Conservation (phyloP, 129 eudicot genomes). For the Deinandra increscens region DNA sequence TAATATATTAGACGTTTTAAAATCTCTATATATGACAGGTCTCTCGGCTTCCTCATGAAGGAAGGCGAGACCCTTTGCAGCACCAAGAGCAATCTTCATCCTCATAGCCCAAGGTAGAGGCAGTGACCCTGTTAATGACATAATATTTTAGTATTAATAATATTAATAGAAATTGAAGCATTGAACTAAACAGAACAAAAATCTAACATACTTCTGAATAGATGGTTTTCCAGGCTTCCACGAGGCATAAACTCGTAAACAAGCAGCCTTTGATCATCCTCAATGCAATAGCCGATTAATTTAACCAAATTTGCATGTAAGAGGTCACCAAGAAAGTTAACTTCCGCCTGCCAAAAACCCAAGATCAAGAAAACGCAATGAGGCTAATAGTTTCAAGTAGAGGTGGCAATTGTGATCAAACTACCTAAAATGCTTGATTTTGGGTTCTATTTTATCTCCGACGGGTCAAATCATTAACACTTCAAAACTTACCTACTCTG, state of each 20-base stretch:
- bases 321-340: constrained; percentile 89
- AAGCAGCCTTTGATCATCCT: constrained; percentile 93
- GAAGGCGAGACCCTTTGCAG: constrained; percentile 93
- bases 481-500: not conserved
- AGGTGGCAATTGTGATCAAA: not conserved
- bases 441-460: not conserved
- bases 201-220: constrained; percentile 74
- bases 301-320: constrained; percentile 87
- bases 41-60: constrained; percentile 91
- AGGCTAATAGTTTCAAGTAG: not conserved
- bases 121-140: constrained; percentile 50
- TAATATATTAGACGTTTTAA: constrained; percentile 77
- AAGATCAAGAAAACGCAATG: constrained; percentile 1
- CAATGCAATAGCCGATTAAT: constrained; percentile 87
- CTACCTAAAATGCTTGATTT: not conserved
- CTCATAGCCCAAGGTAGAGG: constrained; percentile 91
- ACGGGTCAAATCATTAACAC: not conserved
- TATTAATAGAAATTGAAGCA: not conserved
- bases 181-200: not conserved
- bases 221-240: constrained; percentile 97
- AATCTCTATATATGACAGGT: constrained; percentile 92
- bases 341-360: constrained; percentile 70
- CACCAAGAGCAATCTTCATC: constrained; percentile 89
- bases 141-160: not conserved
- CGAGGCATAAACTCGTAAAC: constrained; percentile 97